Percentiles rank a stretch among this genome's conserved stretches.
These are phyloP conservation scores for Chaetomiaceae sp. DNA, from an alignment of 2,329 filamentous ascomycete genomes.

Conservation along the genomic window DNA sequence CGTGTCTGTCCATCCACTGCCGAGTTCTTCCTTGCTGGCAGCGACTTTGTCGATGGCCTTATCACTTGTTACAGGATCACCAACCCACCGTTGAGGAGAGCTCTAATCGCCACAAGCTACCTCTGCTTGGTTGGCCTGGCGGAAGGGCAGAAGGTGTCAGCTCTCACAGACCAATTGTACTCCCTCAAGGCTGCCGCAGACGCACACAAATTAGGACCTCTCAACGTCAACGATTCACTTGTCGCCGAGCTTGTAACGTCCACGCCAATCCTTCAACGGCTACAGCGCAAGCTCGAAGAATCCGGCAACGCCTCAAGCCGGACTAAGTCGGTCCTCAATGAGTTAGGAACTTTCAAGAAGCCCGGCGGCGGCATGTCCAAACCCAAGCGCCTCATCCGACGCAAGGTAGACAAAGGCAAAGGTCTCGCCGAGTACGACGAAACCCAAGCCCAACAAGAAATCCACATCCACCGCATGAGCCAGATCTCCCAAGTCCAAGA, in stretches of 20 bases:
- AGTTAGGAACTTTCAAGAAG: conserved; percentile 57
- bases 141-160: conserved; percentile 64
- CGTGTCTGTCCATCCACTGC: conserved; percentile 55
- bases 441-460: conserved; percentile 40
- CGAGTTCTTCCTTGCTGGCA: conserved; percentile 70
- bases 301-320: conserved; percentile 49
- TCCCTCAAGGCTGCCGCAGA: conserved; percentile 69
- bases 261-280: conserved; percentile 67
- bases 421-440: conserved; percentile 37
- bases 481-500: conserved; percentile 89
- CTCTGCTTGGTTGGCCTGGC: conserved; percentile 69
- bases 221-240: conserved; percentile 64
- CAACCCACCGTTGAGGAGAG: conserved; percentile 59
- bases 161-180: conserved; percentile 80
- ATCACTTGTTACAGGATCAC: conserved; percentile 60
- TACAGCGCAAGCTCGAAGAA: conserved; percentile 51
- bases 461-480: conserved; percentile 78
- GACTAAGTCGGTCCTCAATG: conserved; percentile 56
- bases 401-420: conserved; percentile 65
- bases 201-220: conserved; percentile 52
- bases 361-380: conserved; percentile 46
- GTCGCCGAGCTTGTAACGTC: conserved; percentile 76
- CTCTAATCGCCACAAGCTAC: conserved; percentile 69
- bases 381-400: conserved; percentile 45
- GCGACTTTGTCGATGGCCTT: conserved; percentile 80